Conservation (phyloP, 768 basidiomycete genomes). For the Boletus rubescentipes region DNA sequence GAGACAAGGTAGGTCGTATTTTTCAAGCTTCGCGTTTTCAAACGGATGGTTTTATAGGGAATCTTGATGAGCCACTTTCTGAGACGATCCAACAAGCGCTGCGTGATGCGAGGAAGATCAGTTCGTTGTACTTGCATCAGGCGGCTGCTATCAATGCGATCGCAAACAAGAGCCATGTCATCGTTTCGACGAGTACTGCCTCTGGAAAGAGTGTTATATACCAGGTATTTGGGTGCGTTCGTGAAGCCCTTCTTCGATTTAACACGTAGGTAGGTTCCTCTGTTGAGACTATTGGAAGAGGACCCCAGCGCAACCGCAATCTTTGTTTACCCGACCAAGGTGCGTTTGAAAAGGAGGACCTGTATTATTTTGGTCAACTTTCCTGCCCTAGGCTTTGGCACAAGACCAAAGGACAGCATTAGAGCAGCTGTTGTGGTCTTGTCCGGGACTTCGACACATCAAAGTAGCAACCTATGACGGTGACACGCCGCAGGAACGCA, state of each 20-base stretch:
- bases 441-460: constrained; percentile 61
- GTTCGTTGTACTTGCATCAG: constrained; percentile 67
- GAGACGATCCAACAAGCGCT: constrained; percentile 55
- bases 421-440: constrained; percentile 60
- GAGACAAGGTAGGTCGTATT: constrained; percentile 42
- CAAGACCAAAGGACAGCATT: constrained; percentile 81
- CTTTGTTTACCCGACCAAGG: constrained; percentile 90
- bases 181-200: constrained; percentile 88
- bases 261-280: constrained; percentile 53
- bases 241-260: neutral
- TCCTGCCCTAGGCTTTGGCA: constrained; percentile 66
- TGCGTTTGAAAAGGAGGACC: constrained; percentile 15
- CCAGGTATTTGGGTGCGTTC: constrained; percentile 49
- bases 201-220: constrained; percentile 89
- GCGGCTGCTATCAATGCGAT: constrained; percentile 69
- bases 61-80: constrained; percentile 58
- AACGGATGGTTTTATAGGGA: constrained; percentile 32
- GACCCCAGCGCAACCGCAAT: constrained; percentile 66
- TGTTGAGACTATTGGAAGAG: constrained; percentile 63
- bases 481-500: constrained; percentile 72
- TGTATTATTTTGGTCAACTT: neutral
- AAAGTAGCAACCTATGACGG: constrained; percentile 83
- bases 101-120: constrained; percentile 56
- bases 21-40: neutral
- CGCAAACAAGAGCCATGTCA: constrained; percentile 60